phyloP scores from a whole-genome alignment of 2,329 filamentous ascomycete genomes.

The Microsporum audouinii region DNA sequence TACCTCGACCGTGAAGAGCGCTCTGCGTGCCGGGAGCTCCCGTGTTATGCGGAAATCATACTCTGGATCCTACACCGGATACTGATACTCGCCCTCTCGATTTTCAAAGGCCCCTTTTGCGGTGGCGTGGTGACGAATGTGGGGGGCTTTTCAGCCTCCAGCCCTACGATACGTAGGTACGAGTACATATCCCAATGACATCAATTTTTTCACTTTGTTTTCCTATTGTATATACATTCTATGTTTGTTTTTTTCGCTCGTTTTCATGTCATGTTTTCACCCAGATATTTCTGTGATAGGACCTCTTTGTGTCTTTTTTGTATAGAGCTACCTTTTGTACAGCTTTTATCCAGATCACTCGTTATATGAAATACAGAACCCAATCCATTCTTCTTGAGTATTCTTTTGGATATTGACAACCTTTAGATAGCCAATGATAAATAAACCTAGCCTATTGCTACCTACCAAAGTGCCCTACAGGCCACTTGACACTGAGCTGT shows the following conservation, averaged over 20 bases:
- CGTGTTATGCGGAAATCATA: neutral
- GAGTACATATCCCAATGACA: neutral
- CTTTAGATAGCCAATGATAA: no score
- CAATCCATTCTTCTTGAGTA: no score
- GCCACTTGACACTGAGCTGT: no score
- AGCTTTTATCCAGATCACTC: neutral
- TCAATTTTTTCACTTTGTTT: neutral
- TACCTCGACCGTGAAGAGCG: constrained; percentile 35
- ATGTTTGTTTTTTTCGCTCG: neutral
- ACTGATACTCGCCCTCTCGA: neutral
- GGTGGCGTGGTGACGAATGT: neutral
- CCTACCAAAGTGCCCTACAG: no score
- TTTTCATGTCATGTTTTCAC: neutral
- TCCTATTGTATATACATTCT: neutral
- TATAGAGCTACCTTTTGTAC: neutral
- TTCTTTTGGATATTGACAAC: no score
- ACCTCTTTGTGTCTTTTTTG: neutral
- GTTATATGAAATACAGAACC: no score
- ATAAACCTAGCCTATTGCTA: no score
- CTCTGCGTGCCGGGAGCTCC: constrained; percentile 19
- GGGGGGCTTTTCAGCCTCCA: neutral
- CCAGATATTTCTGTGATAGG: neutral
- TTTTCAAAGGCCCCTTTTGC: neutral
- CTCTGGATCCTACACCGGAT: neutral
- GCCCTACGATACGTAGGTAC: neutral